A percentile compares a stretch with the other conserved stretches of the same genome.
Evolutionary conservation across 495 filamentous ascomycete genomes (phyloP).

Genomic region (Aspergillus olivimuriae): DNA sequence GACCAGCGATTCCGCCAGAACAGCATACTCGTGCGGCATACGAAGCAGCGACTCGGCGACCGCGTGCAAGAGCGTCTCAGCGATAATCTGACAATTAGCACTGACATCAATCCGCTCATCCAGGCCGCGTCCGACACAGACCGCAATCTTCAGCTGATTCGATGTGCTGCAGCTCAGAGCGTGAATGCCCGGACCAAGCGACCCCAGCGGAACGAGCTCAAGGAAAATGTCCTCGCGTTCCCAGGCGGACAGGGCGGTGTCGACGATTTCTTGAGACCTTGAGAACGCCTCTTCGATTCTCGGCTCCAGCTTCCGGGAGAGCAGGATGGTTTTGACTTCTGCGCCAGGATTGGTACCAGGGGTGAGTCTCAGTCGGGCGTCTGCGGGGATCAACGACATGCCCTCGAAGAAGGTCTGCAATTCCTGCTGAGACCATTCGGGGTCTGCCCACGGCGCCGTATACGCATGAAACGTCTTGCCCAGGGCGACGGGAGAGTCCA

Average conservation of each 20-base stretch:
- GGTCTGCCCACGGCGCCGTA: slow-evolving; percentile 38
- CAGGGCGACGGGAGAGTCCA: slow-evolving; percentile 31
- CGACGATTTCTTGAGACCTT: slow-evolving; percentile 31
- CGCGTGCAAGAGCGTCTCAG: slow-evolving; percentile 50
- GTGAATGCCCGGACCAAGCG: slow-evolving; percentile 35
- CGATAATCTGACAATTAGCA: slow-evolving; percentile 43
- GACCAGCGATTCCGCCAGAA: slow-evolving; percentile 41
- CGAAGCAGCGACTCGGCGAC: slow-evolving; percentile 43
- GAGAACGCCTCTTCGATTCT: slow-evolving; percentile 42
- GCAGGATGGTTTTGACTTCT: slow-evolving; percentile 39
- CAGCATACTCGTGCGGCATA: slow-evolving; percentile 46
- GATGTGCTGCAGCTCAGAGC: slow-evolving; percentile 40
- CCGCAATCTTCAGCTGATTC: slow-evolving; percentile 30
- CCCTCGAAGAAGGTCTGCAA: slow-evolving; percentile 41
- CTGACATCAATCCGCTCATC: slow-evolving; percentile 35
- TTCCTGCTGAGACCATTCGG: slow-evolving; percentile 46
- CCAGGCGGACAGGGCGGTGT: slow-evolving; percentile 34
- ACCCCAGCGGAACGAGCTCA: slow-evolving; percentile 39
- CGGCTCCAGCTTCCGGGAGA: slow-evolving; percentile 26
- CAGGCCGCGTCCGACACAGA: slow-evolving; percentile 35
- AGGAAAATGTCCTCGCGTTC: slow-evolving; percentile 36
- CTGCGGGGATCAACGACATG: slow-evolving; percentile 20
- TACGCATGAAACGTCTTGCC: slow-evolving; percentile 38
- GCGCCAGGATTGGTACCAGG: slow-evolving; percentile 41
- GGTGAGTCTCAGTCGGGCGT: slow-evolving; percentile 29